Evolutionary conservation across 140 eudicot species (phyloP), one percentile per base, ranked within the genome.

Genomic region (Senecio squalidus): DNA sequence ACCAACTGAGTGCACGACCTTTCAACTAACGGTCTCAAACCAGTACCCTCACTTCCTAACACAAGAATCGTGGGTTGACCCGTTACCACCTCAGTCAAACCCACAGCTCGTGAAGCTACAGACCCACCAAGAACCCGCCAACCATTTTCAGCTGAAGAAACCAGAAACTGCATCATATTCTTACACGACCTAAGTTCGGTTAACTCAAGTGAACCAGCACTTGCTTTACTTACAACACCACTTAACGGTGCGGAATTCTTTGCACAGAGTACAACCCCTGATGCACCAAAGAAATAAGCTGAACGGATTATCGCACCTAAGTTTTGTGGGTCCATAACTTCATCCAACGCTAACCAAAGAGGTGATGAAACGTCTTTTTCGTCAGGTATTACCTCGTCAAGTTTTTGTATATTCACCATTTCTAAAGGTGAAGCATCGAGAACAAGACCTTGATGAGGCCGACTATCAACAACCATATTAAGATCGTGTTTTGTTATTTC

Each of bases 51-150:
- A 55, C 96, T 93, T 18, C 96, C 99, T 73, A 93, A 72, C 16
- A 93, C 96, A 24, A 93, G 85, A 22, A 93, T 70, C 7, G 96
- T 93, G 38, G 99, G 99, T 49, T 39, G 80, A 53, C 88, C 85
- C 0, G 87, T 69, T 5, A 17, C 66, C 64, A 88, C 74, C 64
- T 88, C 94, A 25, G 62, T 54, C 77, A 88, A 30, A 17, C 82
- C 78, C 72, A 84, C 70, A 26, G 96, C 85, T 67, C 75, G 80
- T 9, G 93, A 73, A 54, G 87, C 59, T 17, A 93, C 94, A 5
- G 96, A 84, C 33, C 94, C 99, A 3, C 99, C 99, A 27, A 93
- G 63, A 54, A 93, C 94, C 81, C 99, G 59, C 96, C 99, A 93
- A 46, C 96, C 99, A 48, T 93, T 93, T 63, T 81, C 93, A 14